These are phyloP conservation scores for Papilionanthe hybrid DNA, from an alignment of 116 monocot species.

Conservation along the genomic window DNA sequence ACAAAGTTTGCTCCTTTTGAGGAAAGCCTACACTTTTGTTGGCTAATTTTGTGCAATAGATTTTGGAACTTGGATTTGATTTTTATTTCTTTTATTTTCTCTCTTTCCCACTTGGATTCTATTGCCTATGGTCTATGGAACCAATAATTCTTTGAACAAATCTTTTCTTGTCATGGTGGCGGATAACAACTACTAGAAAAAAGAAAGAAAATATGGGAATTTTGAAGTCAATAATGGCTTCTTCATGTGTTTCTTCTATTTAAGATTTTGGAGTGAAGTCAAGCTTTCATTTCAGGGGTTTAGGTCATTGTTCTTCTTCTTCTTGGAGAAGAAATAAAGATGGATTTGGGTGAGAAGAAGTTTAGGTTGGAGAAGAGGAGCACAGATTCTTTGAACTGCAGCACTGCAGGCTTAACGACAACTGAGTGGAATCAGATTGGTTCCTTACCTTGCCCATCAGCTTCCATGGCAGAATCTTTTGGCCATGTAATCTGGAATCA, in stretches of 20 bases:
- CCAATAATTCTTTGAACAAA: neutral
- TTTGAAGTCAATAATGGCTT: no score
- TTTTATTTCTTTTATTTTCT: neutral
- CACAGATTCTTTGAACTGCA: neutral
- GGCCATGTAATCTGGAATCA: constrained; percentile 3
- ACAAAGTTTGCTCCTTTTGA: constrained; percentile 15
- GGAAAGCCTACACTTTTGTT: constrained; percentile 9
- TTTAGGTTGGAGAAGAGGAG: constrained; percentile 2
- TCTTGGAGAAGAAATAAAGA: neutral
- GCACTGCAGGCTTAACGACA: neutral
- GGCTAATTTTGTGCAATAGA: constrained; percentile 9
- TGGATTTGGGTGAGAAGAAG: constrained; percentile 38
- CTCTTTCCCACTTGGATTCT: constrained; percentile 3
- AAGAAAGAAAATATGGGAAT: no score
- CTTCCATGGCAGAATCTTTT: constrained; percentile 17
- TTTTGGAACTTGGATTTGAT: neutral
- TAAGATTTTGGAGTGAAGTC: neutral
- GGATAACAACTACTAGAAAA: no score
- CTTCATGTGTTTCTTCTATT: neutral
- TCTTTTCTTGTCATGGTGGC: no score
- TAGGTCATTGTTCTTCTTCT: neutral
- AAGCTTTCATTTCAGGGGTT: neutral
- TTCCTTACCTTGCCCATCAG: neutral
- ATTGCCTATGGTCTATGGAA: neutral
- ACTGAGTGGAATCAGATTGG: constrained; percentile 11